Evolutionary conservation across 2,329 filamentous ascomycete species (phyloP).

Genomic region (Aulographum hederae): DNA sequence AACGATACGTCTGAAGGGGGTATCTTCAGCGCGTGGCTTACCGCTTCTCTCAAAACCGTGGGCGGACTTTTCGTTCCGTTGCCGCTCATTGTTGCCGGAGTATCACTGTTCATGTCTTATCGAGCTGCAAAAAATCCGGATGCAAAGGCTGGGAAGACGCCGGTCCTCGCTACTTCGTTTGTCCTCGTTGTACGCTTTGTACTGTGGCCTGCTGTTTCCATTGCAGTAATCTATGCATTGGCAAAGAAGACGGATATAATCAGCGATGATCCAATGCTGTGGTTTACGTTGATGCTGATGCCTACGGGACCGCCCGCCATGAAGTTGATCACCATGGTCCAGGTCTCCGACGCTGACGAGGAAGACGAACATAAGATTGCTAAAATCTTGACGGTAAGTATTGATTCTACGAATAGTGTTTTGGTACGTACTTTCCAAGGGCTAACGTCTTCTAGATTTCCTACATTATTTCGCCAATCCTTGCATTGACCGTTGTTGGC

Average conservation of each 20-base stretch:
- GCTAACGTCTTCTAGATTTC: conserved; percentile 8
- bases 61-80: conserved; percentile 45
- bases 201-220: conserved; percentile 11
- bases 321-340: conserved; percentile 6
- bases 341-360: conserved; percentile 4
- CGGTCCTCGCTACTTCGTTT: conserved; percentile 10
- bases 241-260: conserved; percentile 4
- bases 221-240: conserved; percentile 4
- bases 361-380: conserved; percentile 5
- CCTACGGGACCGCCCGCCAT: conserved; percentile 5
- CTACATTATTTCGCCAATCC: conserved; percentile 13
- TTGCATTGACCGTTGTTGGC: conserved; percentile 15
- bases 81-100: conserved; percentile 47
- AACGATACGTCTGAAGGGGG: conserved; percentile 37
- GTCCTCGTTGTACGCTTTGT: conserved; percentile 12
- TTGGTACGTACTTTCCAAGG: too few species aligned
- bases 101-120: conserved; percentile 17
- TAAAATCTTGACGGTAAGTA: conserved; percentile 4
- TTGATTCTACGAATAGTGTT: background rate
- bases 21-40: conserved; percentile 49
- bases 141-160: conserved; percentile 2
- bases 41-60: conserved; percentile 40
- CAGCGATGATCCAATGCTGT: conserved; percentile 5
- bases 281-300: conserved; percentile 6
- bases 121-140: conserved; percentile 7